Conservation (phyloP, 176 grass and related monocot species). For the Leersia perrieri region DNA sequence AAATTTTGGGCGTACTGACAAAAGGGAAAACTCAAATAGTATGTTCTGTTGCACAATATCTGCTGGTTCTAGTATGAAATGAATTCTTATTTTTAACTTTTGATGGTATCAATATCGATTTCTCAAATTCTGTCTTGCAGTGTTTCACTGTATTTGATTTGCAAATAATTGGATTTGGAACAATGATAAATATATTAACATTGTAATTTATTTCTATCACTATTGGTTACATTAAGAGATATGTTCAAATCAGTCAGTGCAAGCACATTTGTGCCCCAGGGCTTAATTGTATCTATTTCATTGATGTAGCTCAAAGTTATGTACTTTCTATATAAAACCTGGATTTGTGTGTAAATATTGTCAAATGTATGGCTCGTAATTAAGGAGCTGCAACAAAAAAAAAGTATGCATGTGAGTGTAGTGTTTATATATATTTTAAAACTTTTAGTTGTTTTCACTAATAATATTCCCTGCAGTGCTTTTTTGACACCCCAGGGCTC, state of each 20-base stretch:
- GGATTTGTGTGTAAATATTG: neutral
- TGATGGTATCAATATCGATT: neutral
- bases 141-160: neutral
- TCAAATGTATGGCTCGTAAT: neutral
- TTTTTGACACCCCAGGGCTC: slow-evolving; percentile 96
- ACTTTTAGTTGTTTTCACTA: slow-evolving; percentile 29
- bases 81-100: slow-evolving; percentile 9
- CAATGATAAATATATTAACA: neutral
- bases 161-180: slow-evolving; percentile 17
- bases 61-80: slow-evolving; percentile 13
- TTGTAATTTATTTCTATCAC: neutral
- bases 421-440: neutral
- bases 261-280: neutral
- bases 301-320: neutral
- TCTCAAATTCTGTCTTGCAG: neutral
- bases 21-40: slow-evolving; percentile 95
- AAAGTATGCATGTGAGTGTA: neutral
- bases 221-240: neutral
- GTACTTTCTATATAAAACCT: neutral
- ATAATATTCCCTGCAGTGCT: slow-evolving; percentile 63
- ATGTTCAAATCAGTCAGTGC: neutral
- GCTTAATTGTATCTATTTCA: neutral
- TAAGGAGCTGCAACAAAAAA: slow-evolving; percentile 8
- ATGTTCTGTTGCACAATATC: slow-evolving; percentile 31
- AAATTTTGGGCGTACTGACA: slow-evolving; percentile 89